A percentile compares a stretch with the other conserved stretches of the same genome.
Conservation (phyloP, 2,329 filamentous ascomycete species). For the Paraphoma sp. region DNA sequence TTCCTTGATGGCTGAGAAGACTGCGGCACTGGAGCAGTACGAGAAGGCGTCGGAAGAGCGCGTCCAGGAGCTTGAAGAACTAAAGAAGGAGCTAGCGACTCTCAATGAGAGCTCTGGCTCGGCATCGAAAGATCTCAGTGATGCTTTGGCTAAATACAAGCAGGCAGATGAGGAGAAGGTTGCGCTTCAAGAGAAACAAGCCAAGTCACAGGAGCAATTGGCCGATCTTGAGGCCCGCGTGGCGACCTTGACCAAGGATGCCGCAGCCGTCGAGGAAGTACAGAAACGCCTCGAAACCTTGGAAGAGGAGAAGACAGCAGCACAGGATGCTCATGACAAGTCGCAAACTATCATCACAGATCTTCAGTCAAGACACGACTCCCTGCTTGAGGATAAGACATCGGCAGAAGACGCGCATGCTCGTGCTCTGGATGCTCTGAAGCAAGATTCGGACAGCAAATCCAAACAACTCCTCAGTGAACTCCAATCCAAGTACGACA, state of each 20-base stretch:
- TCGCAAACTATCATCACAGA: constrained; percentile 36
- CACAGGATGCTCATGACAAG: constrained; percentile 28
- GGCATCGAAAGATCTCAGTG: constrained; percentile 28
- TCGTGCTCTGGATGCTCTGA: constrained; percentile 37
- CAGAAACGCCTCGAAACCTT: constrained; percentile 20
- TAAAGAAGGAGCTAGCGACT: constrained; percentile 24
- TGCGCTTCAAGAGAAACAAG: constrained; percentile 27
- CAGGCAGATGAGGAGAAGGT: constrained; percentile 32
- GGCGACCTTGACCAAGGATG: constrained; percentile 24
- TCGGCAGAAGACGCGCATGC: constrained; percentile 37
- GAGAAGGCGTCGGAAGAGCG: constrained; percentile 28
- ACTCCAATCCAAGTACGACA: constrained; percentile 33
- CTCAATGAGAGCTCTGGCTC: constrained; percentile 31
- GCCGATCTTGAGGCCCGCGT: constrained; percentile 31
- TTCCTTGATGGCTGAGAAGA: constrained; percentile 38
- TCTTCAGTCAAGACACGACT: constrained; percentile 38
- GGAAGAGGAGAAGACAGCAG: constrained; percentile 25
- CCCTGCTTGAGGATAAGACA: constrained; percentile 37
- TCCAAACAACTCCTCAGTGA: constrained; percentile 36
- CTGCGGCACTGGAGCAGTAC: constrained; percentile 26
- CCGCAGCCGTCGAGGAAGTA: constrained; percentile 11
- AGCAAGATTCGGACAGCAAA: constrained; percentile 35
- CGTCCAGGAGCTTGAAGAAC: constrained; percentile 23
- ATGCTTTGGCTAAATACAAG: constrained; percentile 30
- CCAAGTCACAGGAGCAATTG: constrained; percentile 25